phyloP scores from a whole-genome alignment of 176 grass and related monocot species.

The Raddia guianensis region DNA sequence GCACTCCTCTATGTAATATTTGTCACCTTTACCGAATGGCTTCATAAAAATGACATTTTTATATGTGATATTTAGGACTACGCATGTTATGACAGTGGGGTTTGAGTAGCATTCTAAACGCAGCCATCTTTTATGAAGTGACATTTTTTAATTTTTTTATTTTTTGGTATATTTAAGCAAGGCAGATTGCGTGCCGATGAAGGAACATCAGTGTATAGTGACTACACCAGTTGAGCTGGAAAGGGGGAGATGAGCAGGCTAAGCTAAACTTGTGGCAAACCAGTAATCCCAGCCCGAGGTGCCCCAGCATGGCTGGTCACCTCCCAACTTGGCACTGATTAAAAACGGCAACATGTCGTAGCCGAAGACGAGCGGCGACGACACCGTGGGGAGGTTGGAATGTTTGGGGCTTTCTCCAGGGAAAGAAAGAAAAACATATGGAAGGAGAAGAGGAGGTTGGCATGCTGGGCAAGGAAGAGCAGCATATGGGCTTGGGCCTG shows the following conservation, averaged over 20 bases:
- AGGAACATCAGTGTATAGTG: not conserved
- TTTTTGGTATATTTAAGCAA: not conserved
- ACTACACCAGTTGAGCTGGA: not conserved
- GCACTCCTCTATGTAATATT: too few relatives aligned
- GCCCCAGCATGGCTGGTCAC: not conserved
- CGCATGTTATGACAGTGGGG: too few relatives aligned
- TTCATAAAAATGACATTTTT: too few relatives aligned
- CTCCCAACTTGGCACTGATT: not conserved
- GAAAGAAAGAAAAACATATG: not conserved
- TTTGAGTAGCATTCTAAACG: too few relatives aligned
- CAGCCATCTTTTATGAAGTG: too few relatives aligned
- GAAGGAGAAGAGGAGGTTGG: not conserved
- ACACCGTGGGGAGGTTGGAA: not conserved
- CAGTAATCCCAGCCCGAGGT: not conserved
- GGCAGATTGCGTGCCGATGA: not conserved
- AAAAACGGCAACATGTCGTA: not conserved
- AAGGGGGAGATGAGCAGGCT: not conserved
- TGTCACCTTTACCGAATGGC: too few relatives aligned
- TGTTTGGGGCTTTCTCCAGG: not conserved
- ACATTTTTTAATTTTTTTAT: too few relatives aligned
- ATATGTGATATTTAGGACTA: too few relatives aligned
- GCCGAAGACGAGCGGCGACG: not conserved
- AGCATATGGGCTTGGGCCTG: not conserved
- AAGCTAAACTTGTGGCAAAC: not conserved
- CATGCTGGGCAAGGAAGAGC: constrained; percentile 41